These are phyloP conservation scores for Chaetoscypha palmicola DNA, from an alignment of 2,329 filamentous ascomycete genomes.

Conservation along the genomic window DNA sequence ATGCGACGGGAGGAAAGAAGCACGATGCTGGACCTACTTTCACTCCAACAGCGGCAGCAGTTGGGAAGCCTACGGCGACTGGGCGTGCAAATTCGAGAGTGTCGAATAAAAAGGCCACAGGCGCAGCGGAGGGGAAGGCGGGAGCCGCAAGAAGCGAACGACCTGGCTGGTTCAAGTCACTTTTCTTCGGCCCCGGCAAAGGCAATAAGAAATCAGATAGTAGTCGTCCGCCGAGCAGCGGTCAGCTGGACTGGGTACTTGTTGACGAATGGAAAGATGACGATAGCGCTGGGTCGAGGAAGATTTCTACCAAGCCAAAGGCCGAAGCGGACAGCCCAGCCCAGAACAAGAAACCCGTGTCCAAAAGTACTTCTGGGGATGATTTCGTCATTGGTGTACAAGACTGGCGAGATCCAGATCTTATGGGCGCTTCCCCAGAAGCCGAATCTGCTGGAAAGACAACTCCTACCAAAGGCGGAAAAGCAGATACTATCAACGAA, in stretches of 20 bases:
- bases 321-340: slow-evolving; percentile 26
- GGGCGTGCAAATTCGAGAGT: slow-evolving; percentile 25
- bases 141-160: slow-evolving; percentile 16
- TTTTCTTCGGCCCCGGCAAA: slow-evolving; percentile 35
- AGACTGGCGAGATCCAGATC: slow-evolving; percentile 76
- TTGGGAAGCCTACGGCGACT: slow-evolving; percentile 25
- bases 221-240: slow-evolving; percentile 63
- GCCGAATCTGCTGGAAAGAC: slow-evolving; percentile 28
- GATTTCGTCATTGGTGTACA: slow-evolving; percentile 78
- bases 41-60: slow-evolving; percentile 23
- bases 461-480: slow-evolving; percentile 23
- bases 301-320: slow-evolving; percentile 37
- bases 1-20: slow-evolving; percentile 26
- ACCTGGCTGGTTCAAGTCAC: slow-evolving; percentile 39
- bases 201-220: slow-evolving; percentile 39
- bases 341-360: slow-evolving; percentile 18
- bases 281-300: slow-evolving; percentile 33
- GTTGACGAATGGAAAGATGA: slow-evolving; percentile 60
- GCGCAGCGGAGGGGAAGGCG: slow-evolving; percentile 22
- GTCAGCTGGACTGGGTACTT: slow-evolving; percentile 66
- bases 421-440: slow-evolving; percentile 40
- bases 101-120: slow-evolving; percentile 26
- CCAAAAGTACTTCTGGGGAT: slow-evolving; percentile 38
- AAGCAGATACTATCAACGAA: slow-evolving; percentile 23
- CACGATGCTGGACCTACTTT: slow-evolving; percentile 24